A percentile compares a stretch with the other conserved stretches of the same genome.
These are phyloP conservation scores for Aspergillus transmontanensis DNA, from an alignment of 2,329 filamentous ascomycete genomes.

Conservation along the genomic window DNA sequence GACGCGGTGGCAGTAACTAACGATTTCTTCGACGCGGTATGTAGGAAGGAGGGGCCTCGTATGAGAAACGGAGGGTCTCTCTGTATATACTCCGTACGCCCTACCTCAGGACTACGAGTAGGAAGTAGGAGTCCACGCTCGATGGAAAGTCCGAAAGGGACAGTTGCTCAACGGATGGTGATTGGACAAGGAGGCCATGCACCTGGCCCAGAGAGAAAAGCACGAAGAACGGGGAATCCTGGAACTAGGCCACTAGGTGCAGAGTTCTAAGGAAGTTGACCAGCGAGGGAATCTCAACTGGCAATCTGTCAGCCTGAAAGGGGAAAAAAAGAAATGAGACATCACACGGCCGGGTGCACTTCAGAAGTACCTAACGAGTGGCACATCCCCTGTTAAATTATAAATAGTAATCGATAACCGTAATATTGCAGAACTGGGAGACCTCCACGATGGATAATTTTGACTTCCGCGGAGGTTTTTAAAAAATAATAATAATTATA, in stretches of 20 bases:
- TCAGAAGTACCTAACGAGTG: background rate
- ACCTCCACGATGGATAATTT: background rate
- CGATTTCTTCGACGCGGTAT: background rate
- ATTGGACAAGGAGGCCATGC: constrained; percentile 11
- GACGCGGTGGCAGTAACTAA: background rate
- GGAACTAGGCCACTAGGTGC: background rate
- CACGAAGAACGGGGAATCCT: background rate
- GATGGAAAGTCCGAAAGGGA: constrained; percentile 4
- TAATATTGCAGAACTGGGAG: background rate
- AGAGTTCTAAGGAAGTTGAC: background rate
- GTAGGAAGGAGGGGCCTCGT: background rate
- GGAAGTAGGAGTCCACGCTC: constrained; percentile 7
- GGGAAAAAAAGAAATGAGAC: constrained; percentile 7
- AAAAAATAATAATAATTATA: background rate
- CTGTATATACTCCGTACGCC: background rate
- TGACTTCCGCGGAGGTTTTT: background rate
- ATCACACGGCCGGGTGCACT: constrained; percentile 7
- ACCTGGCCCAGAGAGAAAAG: constrained; percentile 3
- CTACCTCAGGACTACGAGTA: background rate
- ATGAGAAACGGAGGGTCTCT: background rate
- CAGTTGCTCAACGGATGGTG: constrained; percentile 10
- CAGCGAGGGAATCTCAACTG: background rate
- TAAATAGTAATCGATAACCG: constrained; percentile 1
- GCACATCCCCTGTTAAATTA: background rate
- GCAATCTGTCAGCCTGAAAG: background rate